Evolutionary conservation across 306 rosid species (phyloP).

Genomic region (Hippophae tibetana): DNA sequence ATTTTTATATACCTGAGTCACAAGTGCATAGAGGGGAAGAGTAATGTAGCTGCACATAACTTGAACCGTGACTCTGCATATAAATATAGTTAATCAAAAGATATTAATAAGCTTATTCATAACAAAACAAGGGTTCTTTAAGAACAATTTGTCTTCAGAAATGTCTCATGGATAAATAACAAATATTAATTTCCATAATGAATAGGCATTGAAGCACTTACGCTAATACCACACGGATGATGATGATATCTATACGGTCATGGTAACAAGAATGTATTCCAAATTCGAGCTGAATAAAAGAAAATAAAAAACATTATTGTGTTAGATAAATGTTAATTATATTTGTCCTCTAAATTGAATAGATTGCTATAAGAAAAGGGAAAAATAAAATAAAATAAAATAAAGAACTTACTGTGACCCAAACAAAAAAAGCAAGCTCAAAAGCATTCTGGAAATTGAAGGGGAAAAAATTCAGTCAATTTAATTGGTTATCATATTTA

Average conservation of each 20-base stretch:
- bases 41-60: constrained; percentile 52
- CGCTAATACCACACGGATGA: constrained; percentile 38
- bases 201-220: constrained; percentile 16
- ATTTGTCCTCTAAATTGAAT: neutral
- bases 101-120: too few species aligned
- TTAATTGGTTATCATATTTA: neutral
- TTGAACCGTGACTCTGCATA: constrained; percentile 43
- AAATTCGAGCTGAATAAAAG: constrained; percentile 29
- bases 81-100: neutral
- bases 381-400: neutral
- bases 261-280: constrained; percentile 55
- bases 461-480: neutral
- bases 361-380: neutral
- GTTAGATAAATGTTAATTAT: neutral
- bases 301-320: neutral
- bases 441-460: constrained; percentile 39
- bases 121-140: neutral
- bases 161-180: neutral
- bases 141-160: neutral
- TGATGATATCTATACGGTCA: constrained; percentile 21
- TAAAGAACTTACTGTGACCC: constrained; percentile 41
- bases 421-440: constrained; percentile 45
- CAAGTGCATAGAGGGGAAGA: constrained; percentile 62
- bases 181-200: neutral
- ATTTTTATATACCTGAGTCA: constrained; percentile 38